Evolutionary conservation across 306 rosid genomes (phyloP), one percentile per base, ranked within the genome.

Genomic region (Citrullus amarus): DNA sequence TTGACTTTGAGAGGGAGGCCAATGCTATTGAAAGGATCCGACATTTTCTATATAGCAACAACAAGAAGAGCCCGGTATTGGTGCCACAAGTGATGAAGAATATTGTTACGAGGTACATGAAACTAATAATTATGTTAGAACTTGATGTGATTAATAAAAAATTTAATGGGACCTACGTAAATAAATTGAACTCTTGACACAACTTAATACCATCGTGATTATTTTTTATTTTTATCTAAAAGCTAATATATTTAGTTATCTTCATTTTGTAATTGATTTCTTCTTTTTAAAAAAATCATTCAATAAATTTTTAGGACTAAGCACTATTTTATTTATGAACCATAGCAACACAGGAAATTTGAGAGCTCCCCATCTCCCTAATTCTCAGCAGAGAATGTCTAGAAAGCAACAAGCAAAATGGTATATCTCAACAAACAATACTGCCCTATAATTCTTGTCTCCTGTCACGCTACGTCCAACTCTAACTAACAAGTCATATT

Each of bases 1-100:
- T 95, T 83, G 97, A 95, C 89, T 95, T 95, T 88, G 12, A 44
- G 81, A 91, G 97, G 89, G 99, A 95, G 88, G 96, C 97, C 50
- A 41, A 70, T 76, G 97, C 97, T 13, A 95, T 95, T 95, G 86
- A 84, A 81, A 88, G 78, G 80, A 91, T 95, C 80, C 89, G 89
- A 75, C 83, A 12, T 48, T 92, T 92, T 86, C 84, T 92, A 81
- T 86, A 85, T 78, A 80, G 85, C 82, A 90, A 81, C 79, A 91
- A 92, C 86, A 95, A 79, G 82, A 92, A 74, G 89, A 9, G 81
- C 82, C 97, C 96, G 48, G 99, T 95, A 79, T 75, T 84, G 91
- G 97, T 95, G 70, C 99, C 99, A 60, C 86, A 85, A 76, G 85
- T 88, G 70, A 85, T 92, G 60, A 83, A 75, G 76, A 79, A 85